A percentile compares a stretch with the other conserved stretches of the same genome.
Conservation (phyloP, 2,329 filamentous ascomycete species). For the Davidsoniella eucalypti region DNA sequence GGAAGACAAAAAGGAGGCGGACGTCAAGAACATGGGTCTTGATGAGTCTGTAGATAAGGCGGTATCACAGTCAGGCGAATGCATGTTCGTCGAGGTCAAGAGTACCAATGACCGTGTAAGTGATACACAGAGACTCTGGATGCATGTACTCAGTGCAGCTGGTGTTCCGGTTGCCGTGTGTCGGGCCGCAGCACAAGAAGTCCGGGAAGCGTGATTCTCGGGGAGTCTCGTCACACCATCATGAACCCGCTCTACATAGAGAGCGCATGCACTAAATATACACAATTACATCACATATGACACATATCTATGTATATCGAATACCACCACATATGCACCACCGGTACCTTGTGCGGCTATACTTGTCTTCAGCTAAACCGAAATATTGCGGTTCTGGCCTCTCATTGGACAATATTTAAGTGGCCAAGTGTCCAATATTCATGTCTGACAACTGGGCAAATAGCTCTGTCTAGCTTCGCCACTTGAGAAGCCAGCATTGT, state of each 20-base stretch:
- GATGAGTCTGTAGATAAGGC: background rate
- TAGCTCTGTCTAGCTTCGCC: background rate
- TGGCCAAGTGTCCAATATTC: no score
- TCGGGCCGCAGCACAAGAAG: conserved; percentile 39
- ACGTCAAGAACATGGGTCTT: conserved; percentile 6
- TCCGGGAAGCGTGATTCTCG: background rate
- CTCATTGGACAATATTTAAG: no score
- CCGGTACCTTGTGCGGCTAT: background rate
- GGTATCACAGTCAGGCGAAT: conserved; percentile 27
- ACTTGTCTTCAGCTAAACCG: background rate
- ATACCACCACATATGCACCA: no score
- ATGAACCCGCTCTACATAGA: no score
- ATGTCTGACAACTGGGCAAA: no score
- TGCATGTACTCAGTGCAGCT: conserved; percentile 75
- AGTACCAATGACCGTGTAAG: conserved; percentile 83
- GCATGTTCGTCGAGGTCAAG: conserved; percentile 68
- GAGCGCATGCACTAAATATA: no score
- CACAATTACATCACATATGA: no score
- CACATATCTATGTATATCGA: no score
- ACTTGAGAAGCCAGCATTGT: background rate
- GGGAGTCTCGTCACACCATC: background rate
- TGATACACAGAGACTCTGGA: conserved; percentile 93
- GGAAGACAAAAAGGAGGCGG: conserved; percentile 15
- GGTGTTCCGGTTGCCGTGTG: conserved; percentile 76
- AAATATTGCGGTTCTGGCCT: no score